Conservation (phyloP, 1,284 basidiomycete species). For the Cryptococcus jaspeensis region DNA sequence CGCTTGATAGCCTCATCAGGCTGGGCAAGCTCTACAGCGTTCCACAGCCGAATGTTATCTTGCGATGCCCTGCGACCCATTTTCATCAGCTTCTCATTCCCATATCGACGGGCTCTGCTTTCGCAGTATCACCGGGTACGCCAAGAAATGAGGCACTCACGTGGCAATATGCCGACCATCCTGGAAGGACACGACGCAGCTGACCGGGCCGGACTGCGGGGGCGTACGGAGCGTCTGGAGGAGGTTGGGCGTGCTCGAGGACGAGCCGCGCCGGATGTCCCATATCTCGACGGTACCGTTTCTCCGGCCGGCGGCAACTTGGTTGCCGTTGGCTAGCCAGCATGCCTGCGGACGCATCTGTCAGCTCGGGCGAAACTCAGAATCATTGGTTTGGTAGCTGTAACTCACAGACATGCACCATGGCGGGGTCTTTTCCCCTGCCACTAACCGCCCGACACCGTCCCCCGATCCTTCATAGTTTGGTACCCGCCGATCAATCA, state of each 20-base stretch:
- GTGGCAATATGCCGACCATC: slow-evolving; percentile 86
- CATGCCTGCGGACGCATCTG: slow-evolving; percentile 63
- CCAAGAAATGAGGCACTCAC: slow-evolving; percentile 56
- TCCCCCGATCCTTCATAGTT: slow-evolving; percentile 52
- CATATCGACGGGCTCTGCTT: no score
- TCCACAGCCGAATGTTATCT: slow-evolving; percentile 94
- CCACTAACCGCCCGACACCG: slow-evolving; percentile 78
- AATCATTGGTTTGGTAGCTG: background rate
- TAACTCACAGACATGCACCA: slow-evolving; percentile 85
- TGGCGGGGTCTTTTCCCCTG: slow-evolving; percentile 86
- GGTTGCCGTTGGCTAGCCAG: slow-evolving; percentile 84
- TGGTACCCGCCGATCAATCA: slow-evolving; percentile 81
- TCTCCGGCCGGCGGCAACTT: slow-evolving; percentile 86
- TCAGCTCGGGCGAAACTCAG: background rate
- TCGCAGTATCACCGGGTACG: no score
- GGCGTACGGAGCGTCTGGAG: slow-evolving; percentile 83
- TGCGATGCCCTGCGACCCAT: slow-evolving; percentile 68
- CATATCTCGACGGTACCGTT: slow-evolving; percentile 92
- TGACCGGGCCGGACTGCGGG: slow-evolving; percentile 83
- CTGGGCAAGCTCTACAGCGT: slow-evolving; percentile 73
- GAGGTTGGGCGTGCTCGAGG: slow-evolving; percentile 64
- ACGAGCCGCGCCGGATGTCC: slow-evolving; percentile 71
- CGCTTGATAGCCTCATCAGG: slow-evolving; percentile 60
- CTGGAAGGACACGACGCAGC: slow-evolving; percentile 84
- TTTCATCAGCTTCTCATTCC: background rate